A percentile compares a stretch with the other conserved stretches of the same genome.
Evolutionary conservation across 441 rosid genomes (phyloP).

Genomic region (Daphne laureola): DNA sequence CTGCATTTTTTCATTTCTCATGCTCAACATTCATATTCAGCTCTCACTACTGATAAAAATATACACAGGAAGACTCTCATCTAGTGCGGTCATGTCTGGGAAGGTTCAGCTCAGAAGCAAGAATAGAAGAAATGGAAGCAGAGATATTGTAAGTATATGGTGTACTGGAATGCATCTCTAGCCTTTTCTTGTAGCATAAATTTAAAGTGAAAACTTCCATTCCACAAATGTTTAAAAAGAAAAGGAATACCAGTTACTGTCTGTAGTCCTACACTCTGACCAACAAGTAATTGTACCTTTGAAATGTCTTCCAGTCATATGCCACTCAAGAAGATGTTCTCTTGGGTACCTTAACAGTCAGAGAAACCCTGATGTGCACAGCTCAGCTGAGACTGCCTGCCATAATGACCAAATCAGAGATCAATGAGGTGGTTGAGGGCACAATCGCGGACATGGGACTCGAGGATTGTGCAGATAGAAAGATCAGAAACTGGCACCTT

Average conservation of each 20-base stretch:
- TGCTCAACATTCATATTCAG: no score
- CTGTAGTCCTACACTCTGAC: no score
- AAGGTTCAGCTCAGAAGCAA: conserved; percentile 9
- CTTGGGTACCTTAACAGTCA: conserved; percentile 25
- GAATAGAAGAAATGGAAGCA: not conserved
- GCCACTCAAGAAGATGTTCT: conserved; percentile 26
- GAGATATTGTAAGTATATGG: conserved; percentile 14
- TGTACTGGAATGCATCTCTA: not conserved
- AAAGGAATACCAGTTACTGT: no score
- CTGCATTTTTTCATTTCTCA: not conserved
- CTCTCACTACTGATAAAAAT: not conserved
- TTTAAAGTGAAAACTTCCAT: no score
- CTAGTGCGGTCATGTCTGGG: conserved; percentile 6
- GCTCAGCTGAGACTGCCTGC: conserved; percentile 24
- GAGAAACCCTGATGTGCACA: conserved; percentile 27
- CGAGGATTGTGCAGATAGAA: conserved; percentile 22
- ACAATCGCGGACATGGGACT: conserved; percentile 28
- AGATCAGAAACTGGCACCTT: conserved; percentile 29
- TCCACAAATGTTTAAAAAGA: no score
- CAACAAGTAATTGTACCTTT: not conserved
- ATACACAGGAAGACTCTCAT: conserved; percentile 14
- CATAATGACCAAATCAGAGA: conserved; percentile 13
- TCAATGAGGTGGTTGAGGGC: conserved; percentile 10
- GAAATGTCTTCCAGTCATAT: conserved; percentile 14
- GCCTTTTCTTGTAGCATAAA: not conserved